These are phyloP conservation scores for Croton laevigatus DNA, from an alignment of 441 rosid species.

Conservation along the genomic window DNA sequence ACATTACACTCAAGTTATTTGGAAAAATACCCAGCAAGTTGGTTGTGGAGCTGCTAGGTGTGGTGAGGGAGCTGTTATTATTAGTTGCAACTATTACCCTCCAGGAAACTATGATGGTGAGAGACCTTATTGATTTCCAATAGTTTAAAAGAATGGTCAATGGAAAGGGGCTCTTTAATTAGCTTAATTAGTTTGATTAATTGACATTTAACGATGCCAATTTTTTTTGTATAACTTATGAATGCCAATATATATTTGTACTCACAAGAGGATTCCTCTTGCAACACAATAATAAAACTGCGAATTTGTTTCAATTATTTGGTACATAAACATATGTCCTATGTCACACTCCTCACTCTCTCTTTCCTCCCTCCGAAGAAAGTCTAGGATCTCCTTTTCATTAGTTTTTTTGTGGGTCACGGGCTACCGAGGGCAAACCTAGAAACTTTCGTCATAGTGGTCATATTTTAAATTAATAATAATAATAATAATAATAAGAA, in stretches of 20 bases:
- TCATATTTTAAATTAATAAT: no score
- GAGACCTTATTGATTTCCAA: slow-evolving; percentile 5
- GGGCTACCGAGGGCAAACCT: no score
- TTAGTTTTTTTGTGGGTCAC: no score
- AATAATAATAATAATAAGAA: no score
- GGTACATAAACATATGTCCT: no score
- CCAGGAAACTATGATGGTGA: not conserved
- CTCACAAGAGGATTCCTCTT: not conserved
- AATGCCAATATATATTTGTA: not conserved
- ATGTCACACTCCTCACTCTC: no score
- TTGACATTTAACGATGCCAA: not conserved
- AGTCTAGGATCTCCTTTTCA: no score
- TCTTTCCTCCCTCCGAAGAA: no score
- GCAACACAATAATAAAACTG: not conserved
- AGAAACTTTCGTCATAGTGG: no score
- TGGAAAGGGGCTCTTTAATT: slow-evolving; percentile 22
- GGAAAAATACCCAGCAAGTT: slow-evolving; percentile 21
- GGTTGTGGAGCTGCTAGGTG: slow-evolving; percentile 3
- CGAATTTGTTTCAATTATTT: not conserved
- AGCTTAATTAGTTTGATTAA: slow-evolving; percentile 30
- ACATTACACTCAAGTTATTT: slow-evolving; percentile 46
- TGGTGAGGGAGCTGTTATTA: not conserved
- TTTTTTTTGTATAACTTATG: not conserved
- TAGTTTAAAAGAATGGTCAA: not conserved
- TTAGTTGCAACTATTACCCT: slow-evolving; percentile 15